Conservation (phyloP, 768 basidiomycete species). For the Boletus barrowsii region DNA sequence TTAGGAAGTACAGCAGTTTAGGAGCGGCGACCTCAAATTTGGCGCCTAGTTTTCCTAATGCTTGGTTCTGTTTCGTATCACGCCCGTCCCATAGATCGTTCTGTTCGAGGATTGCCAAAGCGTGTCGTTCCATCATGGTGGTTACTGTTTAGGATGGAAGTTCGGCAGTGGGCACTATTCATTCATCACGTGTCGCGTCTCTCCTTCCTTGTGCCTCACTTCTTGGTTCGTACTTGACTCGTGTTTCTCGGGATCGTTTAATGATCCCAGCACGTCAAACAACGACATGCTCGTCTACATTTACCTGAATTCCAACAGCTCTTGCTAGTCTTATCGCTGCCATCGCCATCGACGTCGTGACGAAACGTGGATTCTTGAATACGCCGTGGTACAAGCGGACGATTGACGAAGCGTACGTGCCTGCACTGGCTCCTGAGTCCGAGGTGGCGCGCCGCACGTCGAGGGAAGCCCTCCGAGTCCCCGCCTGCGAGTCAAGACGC, state of each 20-base stretch:
- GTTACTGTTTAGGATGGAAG: too few relatives aligned
- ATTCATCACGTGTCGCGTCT: too few relatives aligned
- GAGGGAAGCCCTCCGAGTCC: neutral
- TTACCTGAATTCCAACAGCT: too few relatives aligned
- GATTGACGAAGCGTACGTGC: conserved; percentile 6
- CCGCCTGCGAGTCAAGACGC: neutral
- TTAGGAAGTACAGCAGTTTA: neutral
- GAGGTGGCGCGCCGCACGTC: neutral
- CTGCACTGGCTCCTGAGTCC: neutral
- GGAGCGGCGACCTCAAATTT: neutral
- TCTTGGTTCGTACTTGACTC: too few relatives aligned
- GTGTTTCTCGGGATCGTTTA: too few relatives aligned
- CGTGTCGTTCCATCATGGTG: neutral
- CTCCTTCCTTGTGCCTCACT: too few relatives aligned
- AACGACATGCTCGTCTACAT: too few relatives aligned
- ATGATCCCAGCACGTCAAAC: too few relatives aligned
- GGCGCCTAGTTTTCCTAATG: neutral
- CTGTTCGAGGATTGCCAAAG: neutral
- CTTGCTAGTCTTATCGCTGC: neutral
- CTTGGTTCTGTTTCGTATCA: neutral
- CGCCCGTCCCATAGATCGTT: neutral
- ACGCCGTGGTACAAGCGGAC: conserved; percentile 2
- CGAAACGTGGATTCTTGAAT: conserved; percentile 25
- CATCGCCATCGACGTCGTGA: neutral
- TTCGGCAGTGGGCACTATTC: too few relatives aligned